Percentiles rank a stretch among this genome's conserved stretches.
Evolutionary conservation across 306 rosid genomes (phyloP).

Genomic region (Rosa multiflora): DNA sequence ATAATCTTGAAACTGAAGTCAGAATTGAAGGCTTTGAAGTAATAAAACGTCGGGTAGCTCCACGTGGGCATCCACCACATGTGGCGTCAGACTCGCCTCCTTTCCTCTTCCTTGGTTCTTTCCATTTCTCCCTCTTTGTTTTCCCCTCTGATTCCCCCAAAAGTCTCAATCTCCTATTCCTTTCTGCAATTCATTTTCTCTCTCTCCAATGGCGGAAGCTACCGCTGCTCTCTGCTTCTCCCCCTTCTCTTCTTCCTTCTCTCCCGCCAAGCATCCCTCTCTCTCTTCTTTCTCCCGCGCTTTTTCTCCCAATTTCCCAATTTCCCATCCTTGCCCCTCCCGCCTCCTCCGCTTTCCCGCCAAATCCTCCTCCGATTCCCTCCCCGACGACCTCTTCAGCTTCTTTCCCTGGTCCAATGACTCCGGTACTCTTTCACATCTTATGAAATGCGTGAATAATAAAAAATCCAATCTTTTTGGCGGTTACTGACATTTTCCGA

Average conservation of each 20-base stretch:
- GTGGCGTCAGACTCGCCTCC: slow-evolving; percentile 29
- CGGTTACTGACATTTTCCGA: background rate
- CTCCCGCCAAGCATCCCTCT: slow-evolving; percentile 30
- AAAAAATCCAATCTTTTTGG: background rate
- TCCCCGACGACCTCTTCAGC: slow-evolving; percentile 54
- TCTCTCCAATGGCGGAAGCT: slow-evolving; percentile 56
- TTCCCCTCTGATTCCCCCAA: slow-evolving; percentile 1
- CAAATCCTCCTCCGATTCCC: slow-evolving; percentile 47
- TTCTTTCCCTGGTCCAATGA: slow-evolving; percentile 78
- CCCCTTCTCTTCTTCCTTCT: slow-evolving; percentile 34
- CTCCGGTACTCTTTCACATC: slow-evolving; percentile 35
- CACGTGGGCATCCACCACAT: slow-evolving; percentile 12
- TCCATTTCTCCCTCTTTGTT: slow-evolving; percentile 11
- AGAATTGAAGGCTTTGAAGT: background rate
- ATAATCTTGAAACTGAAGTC: background rate
- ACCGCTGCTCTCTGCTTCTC: slow-evolving; percentile 50
- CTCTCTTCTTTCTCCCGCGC: slow-evolving; percentile 26
- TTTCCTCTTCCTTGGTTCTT: slow-evolving; percentile 5
- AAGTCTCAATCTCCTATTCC: background rate
- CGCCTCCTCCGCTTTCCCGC: slow-evolving; percentile 52
- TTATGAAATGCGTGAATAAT: background rate
- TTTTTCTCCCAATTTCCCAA: slow-evolving; percentile 23
- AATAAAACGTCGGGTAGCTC: background rate
- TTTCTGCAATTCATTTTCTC: background rate
- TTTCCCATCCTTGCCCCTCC: slow-evolving; percentile 32